Conservation (phyloP, 2,329 filamentous ascomycete species). For the Colletotrichum musicola region DNA sequence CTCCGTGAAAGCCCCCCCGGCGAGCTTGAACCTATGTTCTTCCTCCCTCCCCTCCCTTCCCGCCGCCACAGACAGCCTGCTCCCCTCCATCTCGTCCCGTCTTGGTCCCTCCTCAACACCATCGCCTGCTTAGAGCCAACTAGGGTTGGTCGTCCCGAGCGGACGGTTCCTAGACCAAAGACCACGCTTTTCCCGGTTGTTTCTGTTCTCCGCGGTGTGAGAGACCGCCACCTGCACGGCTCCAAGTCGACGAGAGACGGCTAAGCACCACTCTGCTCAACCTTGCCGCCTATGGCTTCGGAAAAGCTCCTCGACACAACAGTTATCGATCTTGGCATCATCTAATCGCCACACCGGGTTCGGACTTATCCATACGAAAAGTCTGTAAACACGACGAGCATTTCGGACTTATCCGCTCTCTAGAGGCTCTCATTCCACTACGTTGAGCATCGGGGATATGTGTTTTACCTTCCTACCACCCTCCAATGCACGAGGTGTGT, state of each 20-base stretch:
- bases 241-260: neutral
- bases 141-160: conserved; percentile 4
- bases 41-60: too few relatives aligned
- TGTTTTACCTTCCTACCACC: too few relatives aligned
- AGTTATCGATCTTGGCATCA: neutral
- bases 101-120: neutral
- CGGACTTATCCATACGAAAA: neutral
- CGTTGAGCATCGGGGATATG: neutral
- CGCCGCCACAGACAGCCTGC: neutral
- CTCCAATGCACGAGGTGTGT: too few relatives aligned
- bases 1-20: neutral
- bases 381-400: neutral
- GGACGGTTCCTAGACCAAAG: neutral
- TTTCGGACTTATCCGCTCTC: neutral
- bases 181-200: neutral
- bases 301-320: conserved; percentile 6
- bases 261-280: neutral
- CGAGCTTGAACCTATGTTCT: neutral
- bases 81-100: neutral
- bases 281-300: conserved; percentile 15
- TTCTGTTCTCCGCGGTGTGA: neutral
- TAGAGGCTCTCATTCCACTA: neutral
- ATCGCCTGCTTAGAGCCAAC: neutral
- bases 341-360: neutral
- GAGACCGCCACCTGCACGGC: neutral